Percentiles rank a stretch among this genome's conserved stretches.
Evolutionary conservation across 805 yeast species (phyloP).

Genomic region (Ascoidea rubescens): DNA sequence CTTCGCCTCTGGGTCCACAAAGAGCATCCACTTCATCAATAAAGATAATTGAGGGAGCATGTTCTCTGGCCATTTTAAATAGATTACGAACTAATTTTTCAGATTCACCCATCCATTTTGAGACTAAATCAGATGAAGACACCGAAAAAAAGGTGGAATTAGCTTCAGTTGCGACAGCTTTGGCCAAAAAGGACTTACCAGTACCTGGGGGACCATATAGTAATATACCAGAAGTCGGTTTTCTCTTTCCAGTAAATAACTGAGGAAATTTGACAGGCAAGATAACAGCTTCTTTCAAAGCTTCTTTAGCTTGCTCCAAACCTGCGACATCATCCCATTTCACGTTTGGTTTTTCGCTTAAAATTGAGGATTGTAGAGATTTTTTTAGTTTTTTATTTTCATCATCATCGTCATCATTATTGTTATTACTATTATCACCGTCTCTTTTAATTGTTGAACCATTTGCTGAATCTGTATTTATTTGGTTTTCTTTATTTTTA

Average conservation of each 20-base stretch:
- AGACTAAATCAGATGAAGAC: conserved; percentile 88
- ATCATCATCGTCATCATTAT: conserved; percentile 54
- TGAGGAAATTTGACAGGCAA: conserved; percentile 95
- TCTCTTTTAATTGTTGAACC: conserved; percentile 22
- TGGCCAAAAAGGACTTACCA: conserved; percentile 92
- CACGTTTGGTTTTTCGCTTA: conserved; percentile 85
- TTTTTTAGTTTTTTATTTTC: conserved; percentile 84
- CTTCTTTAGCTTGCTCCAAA: conserved; percentile 87
- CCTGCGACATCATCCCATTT: conserved; percentile 96
- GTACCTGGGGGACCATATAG: conserved; percentile 95
- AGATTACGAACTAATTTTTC: conserved; percentile 92
- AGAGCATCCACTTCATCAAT: conserved; percentile 97
- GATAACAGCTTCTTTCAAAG: conserved; percentile 93
- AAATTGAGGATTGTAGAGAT: conserved; percentile 83
- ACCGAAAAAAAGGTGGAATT: conserved; percentile 94
- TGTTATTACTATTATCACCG: conserved; percentile 43
- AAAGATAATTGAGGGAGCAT: conserved; percentile 88
- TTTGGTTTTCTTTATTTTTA: conserved; percentile 21
- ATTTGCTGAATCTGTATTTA: neutral
- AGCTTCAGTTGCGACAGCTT: conserved; percentile 98
- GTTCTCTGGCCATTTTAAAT: conserved; percentile 92
- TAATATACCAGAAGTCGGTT: conserved; percentile 83
- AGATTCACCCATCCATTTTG: conserved; percentile 99
- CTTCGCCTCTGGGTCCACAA: conserved; percentile 97
- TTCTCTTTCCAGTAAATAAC: conserved; percentile 83